Conservation (phyloP, 1,139 yeast genomes). For the Lodderomyces metapsilosis region DNA sequence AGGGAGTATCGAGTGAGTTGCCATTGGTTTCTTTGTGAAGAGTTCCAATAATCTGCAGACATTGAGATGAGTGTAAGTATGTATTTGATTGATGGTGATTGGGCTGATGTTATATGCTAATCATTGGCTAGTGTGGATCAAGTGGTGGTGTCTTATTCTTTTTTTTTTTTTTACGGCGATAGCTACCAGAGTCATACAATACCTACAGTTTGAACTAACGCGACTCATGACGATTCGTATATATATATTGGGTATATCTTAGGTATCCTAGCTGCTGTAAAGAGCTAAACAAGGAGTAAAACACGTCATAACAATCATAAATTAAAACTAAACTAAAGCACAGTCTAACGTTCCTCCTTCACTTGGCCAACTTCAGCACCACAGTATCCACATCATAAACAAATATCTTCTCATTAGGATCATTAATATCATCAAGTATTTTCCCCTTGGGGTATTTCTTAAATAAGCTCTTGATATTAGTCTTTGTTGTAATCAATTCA, state of each 20-base stretch:
- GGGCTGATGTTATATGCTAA: neutral
- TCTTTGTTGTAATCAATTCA: neutral
- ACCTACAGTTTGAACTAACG: too few relatives aligned
- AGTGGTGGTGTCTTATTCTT: too few relatives aligned
- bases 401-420: conserved; percentile 7
- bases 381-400: conserved; percentile 8
- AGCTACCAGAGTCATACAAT: too few relatives aligned
- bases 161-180: too few relatives aligned
- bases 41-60: conserved; percentile 52
- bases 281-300: neutral
- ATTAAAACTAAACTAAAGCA: neutral
- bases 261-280: too few relatives aligned
- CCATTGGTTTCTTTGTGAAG: conserved; percentile 45
- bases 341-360: neutral
- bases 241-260: too few relatives aligned
- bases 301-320: neutral
- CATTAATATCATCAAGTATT: conserved; percentile 9
- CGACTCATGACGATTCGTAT: too few relatives aligned
- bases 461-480: conserved; percentile 4
- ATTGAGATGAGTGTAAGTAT: conserved; percentile 16
- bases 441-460: conserved; percentile 9
- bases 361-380: conserved; percentile 2
- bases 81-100: neutral
- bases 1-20: conserved; percentile 40
- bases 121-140: neutral